Evolutionary conservation across 2,329 filamentous ascomycete species (phyloP).

Genomic region (Pyrenophora seminiperda): DNA sequence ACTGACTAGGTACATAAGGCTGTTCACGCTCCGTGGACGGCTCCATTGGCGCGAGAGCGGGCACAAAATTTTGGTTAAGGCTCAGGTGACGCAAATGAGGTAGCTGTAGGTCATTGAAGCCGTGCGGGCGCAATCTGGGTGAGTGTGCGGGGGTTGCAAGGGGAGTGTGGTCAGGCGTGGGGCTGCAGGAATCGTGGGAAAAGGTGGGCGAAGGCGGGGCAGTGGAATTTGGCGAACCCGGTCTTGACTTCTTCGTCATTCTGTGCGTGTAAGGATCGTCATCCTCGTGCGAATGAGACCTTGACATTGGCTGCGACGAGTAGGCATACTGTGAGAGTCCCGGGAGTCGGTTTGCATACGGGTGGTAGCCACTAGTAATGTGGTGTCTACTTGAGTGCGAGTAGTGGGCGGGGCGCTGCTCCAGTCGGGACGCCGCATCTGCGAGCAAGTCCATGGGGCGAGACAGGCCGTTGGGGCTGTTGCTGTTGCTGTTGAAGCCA

Average conservation of each 20-base stretch:
- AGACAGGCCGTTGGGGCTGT: constrained; percentile 54
- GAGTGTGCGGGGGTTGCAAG: constrained; percentile 95
- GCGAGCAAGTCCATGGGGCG: constrained; percentile 72
- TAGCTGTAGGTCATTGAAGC: constrained; percentile 73
- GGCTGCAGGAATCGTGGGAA: constrained; percentile 92
- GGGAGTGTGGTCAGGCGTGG: constrained; percentile 98
- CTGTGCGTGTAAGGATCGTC: constrained; percentile 79
- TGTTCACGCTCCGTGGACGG: constrained; percentile 65
- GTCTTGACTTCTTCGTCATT: constrained; percentile 84
- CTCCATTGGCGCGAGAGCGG: constrained; percentile 73
- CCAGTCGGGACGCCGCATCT: constrained; percentile 69
- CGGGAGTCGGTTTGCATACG: constrained; percentile 66
- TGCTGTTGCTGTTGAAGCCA: constrained; percentile 38
- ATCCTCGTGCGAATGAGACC: constrained; percentile 82
- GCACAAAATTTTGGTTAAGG: constrained; percentile 62
- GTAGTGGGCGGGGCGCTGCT: constrained; percentile 61
- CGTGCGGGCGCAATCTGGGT: constrained; percentile 82
- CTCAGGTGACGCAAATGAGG: constrained; percentile 80
- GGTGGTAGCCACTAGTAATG: constrained; percentile 51
- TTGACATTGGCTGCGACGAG: constrained; percentile 83
- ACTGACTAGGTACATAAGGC: constrained; percentile 61
- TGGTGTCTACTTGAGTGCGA: constrained; percentile 48
- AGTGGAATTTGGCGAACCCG: constrained; percentile 93
- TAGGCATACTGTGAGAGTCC: constrained; percentile 57
- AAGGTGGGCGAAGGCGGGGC: constrained; percentile 95